phyloP scores from a whole-genome alignment of 2,329 filamentous ascomycete species.

The Pseudocercospora crystallina region DNA sequence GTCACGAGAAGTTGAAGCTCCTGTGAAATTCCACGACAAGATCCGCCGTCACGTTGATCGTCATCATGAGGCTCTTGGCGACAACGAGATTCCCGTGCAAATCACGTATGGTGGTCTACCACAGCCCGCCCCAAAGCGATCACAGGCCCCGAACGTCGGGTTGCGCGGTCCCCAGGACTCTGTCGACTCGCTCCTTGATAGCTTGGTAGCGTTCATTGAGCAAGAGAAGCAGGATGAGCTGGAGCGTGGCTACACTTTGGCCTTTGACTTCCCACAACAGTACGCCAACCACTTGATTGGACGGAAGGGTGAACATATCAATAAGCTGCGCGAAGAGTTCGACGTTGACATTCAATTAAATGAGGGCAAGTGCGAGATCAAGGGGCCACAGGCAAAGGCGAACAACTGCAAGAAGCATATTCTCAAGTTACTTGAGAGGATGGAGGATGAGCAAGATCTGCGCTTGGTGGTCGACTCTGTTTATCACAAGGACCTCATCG shows the following conservation, averaged over 20 bases:
- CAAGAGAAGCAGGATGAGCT: constrained; percentile 91
- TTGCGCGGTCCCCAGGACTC: constrained; percentile 74
- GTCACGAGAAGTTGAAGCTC: constrained; percentile 54
- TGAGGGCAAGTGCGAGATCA: constrained; percentile 91
- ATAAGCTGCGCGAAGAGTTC: constrained; percentile 66
- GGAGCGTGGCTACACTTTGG: constrained; percentile 81
- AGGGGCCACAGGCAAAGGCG: constrained; percentile 92
- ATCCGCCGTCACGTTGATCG: constrained; percentile 59
- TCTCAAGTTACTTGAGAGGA: constrained; percentile 70
- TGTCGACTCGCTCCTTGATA: constrained; percentile 69
- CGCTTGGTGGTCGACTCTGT: constrained; percentile 87
- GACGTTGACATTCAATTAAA: constrained; percentile 83
- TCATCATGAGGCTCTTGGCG: constrained; percentile 52
- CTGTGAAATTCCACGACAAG: constrained; percentile 64
- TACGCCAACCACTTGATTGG: constrained; percentile 82
- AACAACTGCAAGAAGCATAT: constrained; percentile 85
- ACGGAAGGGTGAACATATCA: constrained; percentile 66
- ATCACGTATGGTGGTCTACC: constrained; percentile 50
- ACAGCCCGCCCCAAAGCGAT: constrained; percentile 44
- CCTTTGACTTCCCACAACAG: constrained; percentile 93
- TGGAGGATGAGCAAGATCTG: constrained; percentile 89
- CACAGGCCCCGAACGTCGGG: constrained; percentile 55
- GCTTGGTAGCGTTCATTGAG: constrained; percentile 75
- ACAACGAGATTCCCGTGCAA: constrained; percentile 57
- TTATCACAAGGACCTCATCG: constrained; percentile 92